phyloP scores from a whole-genome alignment of 495 filamentous ascomycete genomes.

The Penicillium malachiteum region DNA sequence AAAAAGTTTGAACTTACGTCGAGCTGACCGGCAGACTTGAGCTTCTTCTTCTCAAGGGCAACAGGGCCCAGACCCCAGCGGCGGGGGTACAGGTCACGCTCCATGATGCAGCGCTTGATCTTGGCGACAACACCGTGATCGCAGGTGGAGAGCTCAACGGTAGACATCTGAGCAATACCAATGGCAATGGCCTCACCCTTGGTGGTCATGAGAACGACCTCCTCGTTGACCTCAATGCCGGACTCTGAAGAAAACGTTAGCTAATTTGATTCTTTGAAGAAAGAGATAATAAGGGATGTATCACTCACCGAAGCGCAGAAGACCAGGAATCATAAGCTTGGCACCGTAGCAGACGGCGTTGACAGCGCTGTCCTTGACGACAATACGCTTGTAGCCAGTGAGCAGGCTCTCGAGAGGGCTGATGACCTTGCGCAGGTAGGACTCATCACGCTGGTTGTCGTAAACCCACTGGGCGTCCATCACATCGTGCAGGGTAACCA shows the following conservation, averaged over 20 bases:
- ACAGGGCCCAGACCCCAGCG: slow-evolving; percentile 92
- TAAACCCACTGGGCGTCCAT: slow-evolving; percentile 91
- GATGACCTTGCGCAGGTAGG: slow-evolving; percentile 83
- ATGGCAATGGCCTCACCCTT: slow-evolving; percentile 98
- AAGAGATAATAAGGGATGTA: background rate
- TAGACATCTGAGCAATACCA: slow-evolving; percentile 93
- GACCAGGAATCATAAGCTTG: slow-evolving; percentile 95
- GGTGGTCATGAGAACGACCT: slow-evolving; percentile 95
- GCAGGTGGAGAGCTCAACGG: slow-evolving; percentile 85
- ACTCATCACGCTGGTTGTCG: slow-evolving; percentile 89
- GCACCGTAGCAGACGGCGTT: slow-evolving; percentile 98
- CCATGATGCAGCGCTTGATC: slow-evolving; percentile 98
- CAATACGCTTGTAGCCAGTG: slow-evolving; percentile 87
- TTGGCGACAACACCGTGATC: slow-evolving; percentile 97
- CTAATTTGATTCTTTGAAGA: background rate
- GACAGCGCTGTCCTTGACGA: slow-evolving; percentile 95
- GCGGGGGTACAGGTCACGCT: slow-evolving; percentile 92
- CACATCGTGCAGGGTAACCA: slow-evolving; percentile 95
- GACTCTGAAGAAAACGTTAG: slow-evolving; percentile 56
- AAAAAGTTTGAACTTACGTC: slow-evolving; percentile 58
- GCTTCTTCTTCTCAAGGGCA: slow-evolving; percentile 95
- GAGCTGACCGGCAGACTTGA: slow-evolving; percentile 95
- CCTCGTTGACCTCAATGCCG: slow-evolving; percentile 83
- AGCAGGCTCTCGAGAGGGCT: slow-evolving; percentile 87
- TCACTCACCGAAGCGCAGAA: slow-evolving; percentile 76